Evolutionary conservation across 345 rosid genomes (phyloP).

Genomic region (Citrus cavaleriei): DNA sequence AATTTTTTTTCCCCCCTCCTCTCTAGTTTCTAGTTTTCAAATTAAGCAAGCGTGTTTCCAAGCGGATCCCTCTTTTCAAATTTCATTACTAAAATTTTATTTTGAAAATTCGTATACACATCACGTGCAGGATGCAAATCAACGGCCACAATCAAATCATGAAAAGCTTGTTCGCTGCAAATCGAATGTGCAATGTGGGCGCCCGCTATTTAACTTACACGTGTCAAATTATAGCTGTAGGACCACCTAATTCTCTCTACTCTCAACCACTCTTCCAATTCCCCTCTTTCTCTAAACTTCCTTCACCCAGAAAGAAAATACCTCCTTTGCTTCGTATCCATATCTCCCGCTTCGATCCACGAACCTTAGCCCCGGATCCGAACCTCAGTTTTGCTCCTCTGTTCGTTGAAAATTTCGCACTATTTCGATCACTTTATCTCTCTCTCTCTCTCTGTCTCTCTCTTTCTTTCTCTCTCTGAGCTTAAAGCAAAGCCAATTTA

Average conservation of each 20-base stretch:
- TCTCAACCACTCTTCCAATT: slow-evolving; percentile 15
- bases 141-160: neutral
- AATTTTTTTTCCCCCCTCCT: too few relatives aligned
- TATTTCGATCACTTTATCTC: slow-evolving; percentile 46
- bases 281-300: too few relatives aligned
- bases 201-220: neutral
- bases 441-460: slow-evolving; percentile 16
- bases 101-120: too few relatives aligned
- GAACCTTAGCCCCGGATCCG: slow-evolving; percentile 22
- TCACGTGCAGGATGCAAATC: neutral
- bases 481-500: slow-evolving; percentile 8
- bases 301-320: neutral
- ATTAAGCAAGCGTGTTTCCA: too few relatives aligned
- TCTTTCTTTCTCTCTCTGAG: neutral
- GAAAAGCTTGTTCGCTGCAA: neutral
- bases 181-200: neutral
- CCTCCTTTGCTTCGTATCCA: neutral
- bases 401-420: slow-evolving; percentile 61
- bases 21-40: too few relatives aligned
- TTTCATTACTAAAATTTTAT: too few relatives aligned
- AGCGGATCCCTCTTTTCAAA: too few relatives aligned
- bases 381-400: slow-evolving; percentile 38
- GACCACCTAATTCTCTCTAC: slow-evolving; percentile 15
- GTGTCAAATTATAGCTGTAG: slow-evolving; percentile 8
- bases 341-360: slow-evolving; percentile 16